Base-by-base conservation (phyloP, 2,329 filamentous ascomycete genomes). In the Verticillium nubilum region DNA sequence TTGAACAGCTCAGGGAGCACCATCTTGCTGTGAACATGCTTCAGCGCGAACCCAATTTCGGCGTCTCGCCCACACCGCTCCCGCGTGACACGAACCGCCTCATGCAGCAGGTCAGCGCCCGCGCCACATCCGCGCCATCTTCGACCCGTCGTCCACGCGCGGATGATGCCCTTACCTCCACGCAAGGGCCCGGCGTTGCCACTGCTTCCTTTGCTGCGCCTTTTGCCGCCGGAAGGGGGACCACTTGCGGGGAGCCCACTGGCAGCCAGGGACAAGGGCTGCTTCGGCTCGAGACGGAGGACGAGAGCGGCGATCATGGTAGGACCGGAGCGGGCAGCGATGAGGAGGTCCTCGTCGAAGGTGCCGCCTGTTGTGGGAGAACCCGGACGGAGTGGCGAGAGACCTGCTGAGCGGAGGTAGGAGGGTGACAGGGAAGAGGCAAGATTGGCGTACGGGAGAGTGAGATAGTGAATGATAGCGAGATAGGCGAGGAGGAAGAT, bases 141-240 rank as follows among this genome's bases (percentile, higher is more conserved):
- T 56, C 86, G 74, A 69, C 81, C 81, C 1, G 92, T 90, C 2
- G 91, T 94, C 92, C 92, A 97, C 1, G 90, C 92, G 28, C 90
- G 84, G 60, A 97, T 87, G 54, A 92, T 78, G 9, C 87, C 90
- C 62, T 82, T 83, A 57, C 88, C 88, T 35, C 86, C 85, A 64
- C 77, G 77, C 65, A 78, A 58, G 47, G 77, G 75, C 61, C 77
- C 70, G 65, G 79, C 77, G 68, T 69, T 76, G 65, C 64, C 62
- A 55, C 67, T 72, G 65, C 70, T 75, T 75, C 68, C 69, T 69
- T 72, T 67, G 72, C 76, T 72, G 58, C 72, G 71, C 23, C 67
- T 67, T 28, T 62, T 67, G 57, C 67, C 64, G 28, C 62, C 59
- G 28, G 61, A 62, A 58, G 60, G 66, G 60, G 65, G 60, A 66